Evolutionary conservation across 1,139 yeast species (phyloP).

Genomic region (Candida frijolesensis): DNA sequence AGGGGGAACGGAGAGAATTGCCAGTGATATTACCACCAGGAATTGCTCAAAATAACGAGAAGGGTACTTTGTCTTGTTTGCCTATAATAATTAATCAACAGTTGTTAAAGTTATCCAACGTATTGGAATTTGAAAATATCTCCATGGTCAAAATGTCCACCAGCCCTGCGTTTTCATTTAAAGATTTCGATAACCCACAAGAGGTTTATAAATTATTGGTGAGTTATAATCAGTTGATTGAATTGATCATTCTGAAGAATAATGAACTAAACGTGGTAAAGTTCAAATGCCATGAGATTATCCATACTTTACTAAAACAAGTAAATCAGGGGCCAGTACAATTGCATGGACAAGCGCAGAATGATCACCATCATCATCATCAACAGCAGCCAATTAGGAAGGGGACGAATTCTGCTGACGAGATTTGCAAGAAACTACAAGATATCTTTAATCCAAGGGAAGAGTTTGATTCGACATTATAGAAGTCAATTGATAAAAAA

Average conservation of each 20-base stretch:
- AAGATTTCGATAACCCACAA: slow-evolving; percentile 4
- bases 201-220: slow-evolving; percentile 14
- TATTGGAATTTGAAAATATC: slow-evolving; percentile 6
- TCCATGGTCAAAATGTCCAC: neutral
- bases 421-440: slow-evolving; percentile 10
- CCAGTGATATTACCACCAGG: too few species aligned
- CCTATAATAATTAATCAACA: neutral
- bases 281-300: slow-evolving; percentile 9
- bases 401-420: neutral
- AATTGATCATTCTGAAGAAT: slow-evolving; percentile 12
- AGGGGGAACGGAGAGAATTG: too few species aligned
- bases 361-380: neutral
- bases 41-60: neutral
- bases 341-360: neutral
- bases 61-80: too few species aligned
- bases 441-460: slow-evolving; percentile 16
- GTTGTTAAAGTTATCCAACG: slow-evolving; percentile 1
- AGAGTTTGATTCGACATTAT: slow-evolving; percentile 16
- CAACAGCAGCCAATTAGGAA: neutral
- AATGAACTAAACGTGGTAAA: slow-evolving; percentile 14
- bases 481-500: neutral
- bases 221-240: slow-evolving; percentile 12
- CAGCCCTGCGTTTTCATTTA: neutral
- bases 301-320: neutral
- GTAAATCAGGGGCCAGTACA: neutral